phyloP scores from a whole-genome alignment of 352 stramenopile species.

The Phytophthora macrochlamydospora region DNA sequence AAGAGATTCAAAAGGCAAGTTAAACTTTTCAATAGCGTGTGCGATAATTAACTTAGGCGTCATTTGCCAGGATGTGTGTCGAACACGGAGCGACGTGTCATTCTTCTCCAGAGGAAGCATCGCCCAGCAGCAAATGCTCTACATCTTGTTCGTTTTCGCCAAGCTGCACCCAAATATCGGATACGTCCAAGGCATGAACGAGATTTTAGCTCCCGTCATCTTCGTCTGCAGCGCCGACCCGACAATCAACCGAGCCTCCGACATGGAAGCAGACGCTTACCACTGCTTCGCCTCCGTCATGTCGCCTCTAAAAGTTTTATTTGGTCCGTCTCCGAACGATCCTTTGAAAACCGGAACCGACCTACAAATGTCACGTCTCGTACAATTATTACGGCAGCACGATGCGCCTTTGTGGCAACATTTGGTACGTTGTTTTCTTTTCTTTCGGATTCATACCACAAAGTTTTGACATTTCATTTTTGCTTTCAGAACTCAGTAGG shows the following conservation, averaged over 20 bases:
- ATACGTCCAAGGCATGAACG: constrained; percentile 97
- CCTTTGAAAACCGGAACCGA: constrained; percentile 59
- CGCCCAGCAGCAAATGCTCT: constrained; percentile 70
- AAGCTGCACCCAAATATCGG: constrained; percentile 81
- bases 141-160: constrained; percentile 77
- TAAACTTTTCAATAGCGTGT: neutral
- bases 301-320: constrained; percentile 51
- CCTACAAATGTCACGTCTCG: constrained; percentile 59
- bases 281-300: constrained; percentile 58
- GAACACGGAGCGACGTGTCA: constrained; percentile 54
- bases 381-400: constrained; percentile 59
- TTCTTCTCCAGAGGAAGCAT: constrained; percentile 58
- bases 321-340: constrained; percentile 43
- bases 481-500: constrained; percentile 61
- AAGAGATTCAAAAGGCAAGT: constrained; percentile 70
- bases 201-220: constrained; percentile 90
- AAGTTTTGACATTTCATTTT: neutral
- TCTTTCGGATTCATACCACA: neutral
- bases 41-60: neutral
- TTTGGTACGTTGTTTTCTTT: constrained; percentile 36
- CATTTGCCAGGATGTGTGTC: constrained; percentile 51
- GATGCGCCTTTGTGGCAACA: constrained; percentile 71
- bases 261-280: constrained; percentile 65
- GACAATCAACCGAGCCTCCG: constrained; percentile 26
- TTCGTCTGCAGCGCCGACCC: constrained; percentile 74